phyloP scores from a whole-genome alignment of 306 rosid genomes.

The Fragaria vesca region DNA sequence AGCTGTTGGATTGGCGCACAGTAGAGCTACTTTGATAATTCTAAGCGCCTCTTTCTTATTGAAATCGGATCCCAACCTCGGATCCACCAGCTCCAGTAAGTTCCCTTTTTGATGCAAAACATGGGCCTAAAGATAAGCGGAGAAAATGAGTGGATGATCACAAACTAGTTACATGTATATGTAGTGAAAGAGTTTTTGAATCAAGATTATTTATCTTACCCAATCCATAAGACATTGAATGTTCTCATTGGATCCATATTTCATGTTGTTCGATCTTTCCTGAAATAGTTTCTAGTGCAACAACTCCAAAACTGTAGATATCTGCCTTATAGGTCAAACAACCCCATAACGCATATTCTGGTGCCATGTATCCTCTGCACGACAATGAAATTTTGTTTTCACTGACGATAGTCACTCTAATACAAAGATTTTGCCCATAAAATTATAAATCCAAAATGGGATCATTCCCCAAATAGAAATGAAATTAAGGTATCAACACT shows the following conservation, averaged over 20 bases:
- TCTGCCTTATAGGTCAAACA: slow-evolving; percentile 50
- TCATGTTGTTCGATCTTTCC: slow-evolving; percentile 50
- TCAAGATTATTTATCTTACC: slow-evolving; percentile 35
- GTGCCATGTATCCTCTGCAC: slow-evolving; percentile 72
- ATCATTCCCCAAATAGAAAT: slow-evolving; percentile 20
- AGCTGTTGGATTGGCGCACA: slow-evolving; percentile 48
- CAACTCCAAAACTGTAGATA: slow-evolving; percentile 63
- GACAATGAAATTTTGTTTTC: neutral
- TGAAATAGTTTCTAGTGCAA: slow-evolving; percentile 45
- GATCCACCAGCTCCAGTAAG: slow-evolving; percentile 50
- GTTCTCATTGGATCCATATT: slow-evolving; percentile 40
- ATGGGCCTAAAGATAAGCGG: neutral
- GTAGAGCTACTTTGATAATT: slow-evolving; percentile 52
- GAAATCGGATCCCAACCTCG: slow-evolving; percentile 41
- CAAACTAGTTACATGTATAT: neutral
- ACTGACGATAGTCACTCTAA: neutral
- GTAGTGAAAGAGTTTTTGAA: neutral
- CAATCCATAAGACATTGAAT: slow-evolving; percentile 51
- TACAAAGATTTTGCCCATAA: neutral
- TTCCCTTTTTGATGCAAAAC: slow-evolving; percentile 31
- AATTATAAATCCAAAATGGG: no score
- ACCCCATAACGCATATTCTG: slow-evolving; percentile 73
- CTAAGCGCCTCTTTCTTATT: slow-evolving; percentile 43
- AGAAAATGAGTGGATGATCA: neutral
- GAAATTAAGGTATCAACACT: slow-evolving; percentile 23